These are phyloP conservation scores for Penicillium taxi DNA, from an alignment of 495 filamentous ascomycete genomes.

Conservation along the genomic window DNA sequence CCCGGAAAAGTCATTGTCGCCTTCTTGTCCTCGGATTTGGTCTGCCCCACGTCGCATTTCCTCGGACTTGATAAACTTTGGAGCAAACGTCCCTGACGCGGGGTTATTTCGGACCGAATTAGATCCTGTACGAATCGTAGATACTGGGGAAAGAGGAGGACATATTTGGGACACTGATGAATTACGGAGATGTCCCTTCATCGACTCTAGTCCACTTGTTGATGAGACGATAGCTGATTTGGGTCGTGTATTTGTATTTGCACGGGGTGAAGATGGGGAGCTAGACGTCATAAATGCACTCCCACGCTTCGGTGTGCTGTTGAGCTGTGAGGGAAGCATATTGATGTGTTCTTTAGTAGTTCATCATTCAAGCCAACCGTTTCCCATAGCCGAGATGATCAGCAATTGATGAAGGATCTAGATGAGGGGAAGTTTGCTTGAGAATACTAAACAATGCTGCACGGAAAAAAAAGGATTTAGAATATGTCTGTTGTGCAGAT, in stretches of 20 bases:
- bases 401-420: slow-evolving; percentile 4
- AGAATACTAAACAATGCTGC: no score
- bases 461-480: no score
- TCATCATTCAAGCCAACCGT: slow-evolving; percentile 23
- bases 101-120: slow-evolving; percentile 51
- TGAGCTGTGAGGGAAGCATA: slow-evolving; percentile 42
- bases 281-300: slow-evolving; percentile 67
- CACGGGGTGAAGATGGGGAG: slow-evolving; percentile 46
- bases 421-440: slow-evolving; percentile 3
- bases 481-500: no score
- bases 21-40: slow-evolving; percentile 69
- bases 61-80: slow-evolving; percentile 86
- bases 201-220: slow-evolving; percentile 32
- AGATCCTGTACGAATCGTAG: slow-evolving; percentile 41
- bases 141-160: slow-evolving; percentile 18
- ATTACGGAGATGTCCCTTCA: slow-evolving; percentile 48
- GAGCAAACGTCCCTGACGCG: slow-evolving; percentile 78
- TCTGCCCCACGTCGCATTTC: slow-evolving; percentile 59
- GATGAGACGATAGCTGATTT: slow-evolving; percentile 65
- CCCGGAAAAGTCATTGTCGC: slow-evolving; percentile 97
- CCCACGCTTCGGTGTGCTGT: slow-evolving; percentile 54
- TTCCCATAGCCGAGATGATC: slow-evolving; percentile 11
- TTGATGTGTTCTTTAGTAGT: slow-evolving; percentile 20
- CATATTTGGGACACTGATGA: slow-evolving; percentile 45
- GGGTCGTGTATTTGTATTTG: slow-evolving; percentile 47